These are phyloP conservation scores for Colletotrichum karsti DNA, from an alignment of 2,329 filamentous ascomycete species.

Conservation along the genomic window DNA sequence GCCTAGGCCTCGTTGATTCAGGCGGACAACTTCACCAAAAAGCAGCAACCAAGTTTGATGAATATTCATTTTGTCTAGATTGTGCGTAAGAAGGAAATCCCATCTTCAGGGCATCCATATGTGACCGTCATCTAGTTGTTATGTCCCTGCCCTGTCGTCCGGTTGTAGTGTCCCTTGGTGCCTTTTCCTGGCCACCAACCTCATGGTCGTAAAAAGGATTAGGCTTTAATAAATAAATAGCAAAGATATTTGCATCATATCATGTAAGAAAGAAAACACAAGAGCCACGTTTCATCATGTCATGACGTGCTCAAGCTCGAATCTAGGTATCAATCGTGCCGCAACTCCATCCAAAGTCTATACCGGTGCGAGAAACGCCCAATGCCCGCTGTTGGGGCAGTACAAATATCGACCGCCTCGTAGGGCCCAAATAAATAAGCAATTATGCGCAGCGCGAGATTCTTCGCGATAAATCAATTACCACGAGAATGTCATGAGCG, in stretches of 20 bases:
- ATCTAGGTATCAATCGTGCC: slow-evolving; percentile 25
- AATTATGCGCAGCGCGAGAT: not conserved
- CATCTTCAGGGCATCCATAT: not conserved
- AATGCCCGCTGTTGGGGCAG: slow-evolving; percentile 4
- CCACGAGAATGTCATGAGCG: slow-evolving; percentile 82
- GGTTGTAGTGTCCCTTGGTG: not conserved
- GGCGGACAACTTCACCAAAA: no score
- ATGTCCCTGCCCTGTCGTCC: not conserved
- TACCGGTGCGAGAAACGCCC: slow-evolving; percentile 17
- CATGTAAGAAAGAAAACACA: not conserved
- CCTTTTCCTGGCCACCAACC: not conserved
- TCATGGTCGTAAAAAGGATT: not conserved
- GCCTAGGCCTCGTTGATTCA: no score
- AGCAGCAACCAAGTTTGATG: not conserved
- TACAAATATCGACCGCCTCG: slow-evolving; percentile 14
- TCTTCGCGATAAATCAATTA: slow-evolving; percentile 45
- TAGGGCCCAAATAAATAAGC: slow-evolving; percentile 15
- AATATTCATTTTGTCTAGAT: not conserved
- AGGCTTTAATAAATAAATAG: slow-evolving; percentile 10
- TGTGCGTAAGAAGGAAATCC: slow-evolving; percentile 3
- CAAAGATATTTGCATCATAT: slow-evolving; percentile 4
- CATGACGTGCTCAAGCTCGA: slow-evolving; percentile 14
- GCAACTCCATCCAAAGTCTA: slow-evolving; percentile 29
- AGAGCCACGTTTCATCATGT: not conserved
- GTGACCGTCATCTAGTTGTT: slow-evolving; percentile 3